Base-by-base conservation (phyloP, 75 land plant species). In the Picea glauca region DNA sequence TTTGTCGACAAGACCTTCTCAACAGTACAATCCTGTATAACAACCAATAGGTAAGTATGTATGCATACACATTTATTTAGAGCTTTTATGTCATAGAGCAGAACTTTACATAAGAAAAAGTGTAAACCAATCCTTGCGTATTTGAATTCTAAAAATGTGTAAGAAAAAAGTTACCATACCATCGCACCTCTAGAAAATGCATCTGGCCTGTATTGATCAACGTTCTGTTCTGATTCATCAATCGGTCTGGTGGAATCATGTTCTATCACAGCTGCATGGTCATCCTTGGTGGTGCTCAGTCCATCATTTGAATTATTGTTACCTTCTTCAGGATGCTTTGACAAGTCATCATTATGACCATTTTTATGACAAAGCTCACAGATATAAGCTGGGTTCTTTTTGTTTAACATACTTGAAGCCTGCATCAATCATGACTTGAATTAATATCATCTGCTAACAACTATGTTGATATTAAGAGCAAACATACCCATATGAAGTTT, bases 331-430 rank as follows among this genome's bases (percentile, higher is more conserved):
- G 1, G 12, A 70, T 13, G 21, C 74, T 64, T 76, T 60, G 38
- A 17, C 74, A 17, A 20, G 33, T 11, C 78, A 59, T 5, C 54
- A 33, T 23, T 81, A 81, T 92, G 92, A 4, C 83, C 84, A 82
- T 86, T 80, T 77, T 81, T 88, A 62, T 83, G 74, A 81, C 96
- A 94, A 12, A 94, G 79, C 77, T 94, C 96, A 84, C 96, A 94
- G 13, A 87, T 85, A 84, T 88, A 92, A 18, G 38, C 21, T 20
- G 59, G 77, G 74, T 30, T 56, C 32, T 50, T 32, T 23, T 57
- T 13, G 9, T 43, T 70, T n/a, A 21, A n/a, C 40, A 46, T 38
- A 70, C 74, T 70, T 13, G 12, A 12, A 17, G 40, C 74, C 74
- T 70, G 74, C 74, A 70, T 70, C 54, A 70, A 70, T 70, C 74